phyloP scores from a whole-genome alignment of 2,329 filamentous ascomycete species.

The Botrytis galanthina region DNA sequence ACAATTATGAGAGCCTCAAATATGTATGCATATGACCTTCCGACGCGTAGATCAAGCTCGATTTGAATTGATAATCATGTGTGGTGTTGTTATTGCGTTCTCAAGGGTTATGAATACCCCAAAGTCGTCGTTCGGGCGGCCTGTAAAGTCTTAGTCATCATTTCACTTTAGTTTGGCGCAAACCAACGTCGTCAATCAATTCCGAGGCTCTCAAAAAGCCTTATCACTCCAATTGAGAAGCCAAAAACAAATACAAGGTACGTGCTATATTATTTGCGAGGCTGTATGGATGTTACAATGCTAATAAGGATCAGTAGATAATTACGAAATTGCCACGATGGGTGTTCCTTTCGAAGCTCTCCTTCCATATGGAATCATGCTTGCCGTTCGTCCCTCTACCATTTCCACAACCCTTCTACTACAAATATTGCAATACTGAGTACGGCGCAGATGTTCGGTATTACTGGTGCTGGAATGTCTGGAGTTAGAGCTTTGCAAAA shows the following conservation, averaged over 20 bases:
- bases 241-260: constrained; percentile 30
- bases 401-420: background rate
- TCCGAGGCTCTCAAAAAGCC: constrained; percentile 13
- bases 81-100: constrained; percentile 33
- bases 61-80: constrained; percentile 30
- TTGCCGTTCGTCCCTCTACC: constrained; percentile 37
- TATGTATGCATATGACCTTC: constrained; percentile 29
- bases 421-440: constrained; percentile 26
- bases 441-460: constrained; percentile 42
- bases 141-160: constrained; percentile 25
- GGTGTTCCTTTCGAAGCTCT: constrained; percentile 45
- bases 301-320: constrained; percentile 26
- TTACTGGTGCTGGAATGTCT: constrained; percentile 42
- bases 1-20: constrained; percentile 29
- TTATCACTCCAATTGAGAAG: constrained; percentile 26
- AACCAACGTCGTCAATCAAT: constrained; percentile 30
- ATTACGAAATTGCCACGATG: constrained; percentile 37
- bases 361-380: constrained; percentile 43
- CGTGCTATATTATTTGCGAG: background rate
- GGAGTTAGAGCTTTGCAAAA: constrained; percentile 42
- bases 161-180: constrained; percentile 18
- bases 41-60: constrained; percentile 38
- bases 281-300: background rate
- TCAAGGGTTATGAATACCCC: constrained; percentile 21
- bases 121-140: constrained; percentile 28